A percentile compares a stretch with the other conserved stretches of the same genome.
These are phyloP conservation scores for Leucocoprinus sp. DNA, from an alignment of 768 basidiomycete genomes.

Conservation along the genomic window DNA sequence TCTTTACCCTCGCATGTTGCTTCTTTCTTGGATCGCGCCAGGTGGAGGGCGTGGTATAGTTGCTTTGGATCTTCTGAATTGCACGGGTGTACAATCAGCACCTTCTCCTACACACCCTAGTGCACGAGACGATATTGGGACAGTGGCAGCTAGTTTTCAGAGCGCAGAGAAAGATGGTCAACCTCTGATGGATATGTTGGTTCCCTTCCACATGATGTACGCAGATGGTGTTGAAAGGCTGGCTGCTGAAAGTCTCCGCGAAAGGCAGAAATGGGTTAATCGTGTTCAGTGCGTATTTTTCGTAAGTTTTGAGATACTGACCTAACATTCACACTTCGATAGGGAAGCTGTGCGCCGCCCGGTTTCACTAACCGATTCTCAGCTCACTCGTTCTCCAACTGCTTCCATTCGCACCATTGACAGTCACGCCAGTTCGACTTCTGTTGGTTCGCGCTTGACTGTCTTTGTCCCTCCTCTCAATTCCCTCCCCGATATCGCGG, in stretches of 20 bases:
- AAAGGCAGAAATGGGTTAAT: constrained; percentile 87
- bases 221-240: constrained; percentile 83
- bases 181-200: constrained; percentile 62
- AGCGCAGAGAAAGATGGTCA: constrained; percentile 36
- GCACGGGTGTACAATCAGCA: constrained; percentile 76
- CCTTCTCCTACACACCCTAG: constrained; percentile 75
- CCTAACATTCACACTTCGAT: constrained; percentile 4
- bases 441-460: constrained; percentile 59
- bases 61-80: constrained; percentile 80
- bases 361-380: constrained; percentile 33
- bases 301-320: constrained; percentile 6
- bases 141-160: constrained; percentile 67
- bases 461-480: constrained; percentile 73
- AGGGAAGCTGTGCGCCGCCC: constrained; percentile 78
- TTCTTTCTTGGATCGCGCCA: constrained; percentile 82
- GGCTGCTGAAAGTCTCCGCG: constrained; percentile 80
- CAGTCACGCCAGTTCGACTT: constrained; percentile 33
- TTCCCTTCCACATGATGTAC: constrained; percentile 89
- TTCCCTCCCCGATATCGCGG: constrained; percentile 62
- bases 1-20: constrained; percentile 74
- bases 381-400: constrained; percentile 40
- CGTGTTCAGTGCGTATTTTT: constrained; percentile 63
- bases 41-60: constrained; percentile 81
- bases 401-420: constrained; percentile 58
- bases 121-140: constrained; percentile 82